Base-by-base conservation (phyloP, 106 monocot species). In the Dendrobium huoshanense region DNA sequence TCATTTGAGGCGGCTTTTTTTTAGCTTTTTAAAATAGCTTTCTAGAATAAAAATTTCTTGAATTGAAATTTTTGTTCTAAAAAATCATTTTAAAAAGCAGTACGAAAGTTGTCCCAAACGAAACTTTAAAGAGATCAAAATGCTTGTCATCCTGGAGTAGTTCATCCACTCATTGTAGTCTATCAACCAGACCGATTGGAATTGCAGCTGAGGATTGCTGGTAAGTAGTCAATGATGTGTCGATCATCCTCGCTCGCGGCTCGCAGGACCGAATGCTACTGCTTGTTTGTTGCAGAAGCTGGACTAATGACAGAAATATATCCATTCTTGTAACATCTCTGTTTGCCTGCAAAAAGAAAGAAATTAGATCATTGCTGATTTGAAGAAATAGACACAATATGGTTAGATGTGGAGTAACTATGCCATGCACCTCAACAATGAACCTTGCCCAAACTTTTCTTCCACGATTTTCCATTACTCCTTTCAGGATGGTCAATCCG, bases 401-500 rank as follows among this genome's bases (percentile, higher is more conserved):
- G 24, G 27, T 27, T 27, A 27, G 37, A 70, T 70, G 4, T 70
- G 0, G 70, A 13, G 70, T 70, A 17, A 33, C 10, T 68, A 65
- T 9, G 64, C 24, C 22, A 55, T 13, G 43, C 85, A 97, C 99
- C 95, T 99, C 99, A 75, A 99, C 93, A 4, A 95, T 61, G 83
- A 99, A 95, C 2, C 91, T 82, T 24, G 99, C 91, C 99, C 95
- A 93, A 47, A 99, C 87, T 77, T 91, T 99, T 22, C 77, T 80
- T 2, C 89, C 87, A 33, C 88, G 92, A 70, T 87, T 75, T 80
- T 99, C 99, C 95, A 99, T 95, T 2, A 90, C 80, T 49, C 99
- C 99, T 75, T 95, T 99, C 51, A 99, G 83, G 76, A 99, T 99
- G 41, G 85, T 91, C 84, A 99, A 75, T 10, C 95, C 99, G 72